Conservation (phyloP, 73 alveolate species). For the Uronychia setigera region DNA sequence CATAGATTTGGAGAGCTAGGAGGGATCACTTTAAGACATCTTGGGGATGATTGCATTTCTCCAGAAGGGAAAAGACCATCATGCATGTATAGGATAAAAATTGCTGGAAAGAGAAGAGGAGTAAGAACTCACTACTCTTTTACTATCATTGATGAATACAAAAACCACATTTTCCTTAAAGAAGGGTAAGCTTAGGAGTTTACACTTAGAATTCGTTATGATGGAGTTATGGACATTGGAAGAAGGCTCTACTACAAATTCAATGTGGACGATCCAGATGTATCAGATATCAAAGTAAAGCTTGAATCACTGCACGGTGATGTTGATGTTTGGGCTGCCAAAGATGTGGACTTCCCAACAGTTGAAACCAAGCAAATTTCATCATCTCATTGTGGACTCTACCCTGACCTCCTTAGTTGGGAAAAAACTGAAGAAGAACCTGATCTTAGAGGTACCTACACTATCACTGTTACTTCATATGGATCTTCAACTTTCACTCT, state of each 20-base stretch:
- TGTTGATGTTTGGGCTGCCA: constrained; percentile 36
- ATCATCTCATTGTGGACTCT: background rate
- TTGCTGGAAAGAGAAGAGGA: constrained; percentile 9
- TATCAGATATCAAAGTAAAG: background rate
- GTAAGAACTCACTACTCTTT: constrained; percentile 31
- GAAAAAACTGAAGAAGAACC: background rate
- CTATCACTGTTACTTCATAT: background rate
- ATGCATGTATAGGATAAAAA: constrained; percentile 33
- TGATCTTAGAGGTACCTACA: background rate
- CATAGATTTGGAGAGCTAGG: background rate
- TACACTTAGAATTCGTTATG: background rate
- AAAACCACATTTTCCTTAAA: background rate
- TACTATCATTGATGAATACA: constrained; percentile 2
- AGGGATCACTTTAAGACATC: background rate
- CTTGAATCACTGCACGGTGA: constrained; percentile 33
- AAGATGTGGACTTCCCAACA: background rate
- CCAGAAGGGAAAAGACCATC: background rate
- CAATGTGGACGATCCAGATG: constrained; percentile 5
- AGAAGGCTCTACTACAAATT: constrained; percentile 18
- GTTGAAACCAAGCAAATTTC: background rate
- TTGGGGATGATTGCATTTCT: background rate
- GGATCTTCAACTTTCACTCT: too few relatives aligned
- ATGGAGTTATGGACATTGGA: background rate
- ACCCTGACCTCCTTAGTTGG: background rate
- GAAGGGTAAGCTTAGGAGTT: constrained; percentile 20